Conservation (phyloP, 495 filamentous ascomycete species). For the Penicillium fimorum region DNA sequence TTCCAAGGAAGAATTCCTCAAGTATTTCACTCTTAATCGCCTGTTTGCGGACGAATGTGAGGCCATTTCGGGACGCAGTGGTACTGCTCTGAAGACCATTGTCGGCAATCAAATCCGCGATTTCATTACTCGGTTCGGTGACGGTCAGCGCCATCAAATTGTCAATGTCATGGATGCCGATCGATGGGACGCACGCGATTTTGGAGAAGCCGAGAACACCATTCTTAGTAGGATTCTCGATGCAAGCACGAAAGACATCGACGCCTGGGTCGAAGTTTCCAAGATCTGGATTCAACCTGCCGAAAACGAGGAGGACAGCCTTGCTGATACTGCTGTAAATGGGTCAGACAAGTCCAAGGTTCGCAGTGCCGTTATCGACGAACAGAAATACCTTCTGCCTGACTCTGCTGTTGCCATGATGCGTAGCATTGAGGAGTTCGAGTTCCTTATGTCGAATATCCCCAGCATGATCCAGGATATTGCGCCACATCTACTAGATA, state of each 20-base stretch:
- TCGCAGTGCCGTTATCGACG: constrained; percentile 75
- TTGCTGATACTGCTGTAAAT: constrained; percentile 43
- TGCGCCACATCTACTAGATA: constrained; percentile 66
- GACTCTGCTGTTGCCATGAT: constrained; percentile 77
- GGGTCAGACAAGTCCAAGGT: constrained; percentile 65
- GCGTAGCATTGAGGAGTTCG: constrained; percentile 73
- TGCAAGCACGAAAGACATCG: constrained; percentile 75
- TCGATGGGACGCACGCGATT: constrained; percentile 87
- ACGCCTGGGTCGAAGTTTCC: constrained; percentile 68
- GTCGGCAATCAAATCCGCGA: constrained; percentile 91
- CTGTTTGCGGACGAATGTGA: constrained; percentile 97
- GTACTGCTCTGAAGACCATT: constrained; percentile 77
- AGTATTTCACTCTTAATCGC: constrained; percentile 90
- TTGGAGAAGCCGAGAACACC: constrained; percentile 62
- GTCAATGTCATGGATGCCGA: constrained; percentile 86
- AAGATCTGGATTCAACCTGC: constrained; percentile 64
- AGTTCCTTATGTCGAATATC: constrained; percentile 77
- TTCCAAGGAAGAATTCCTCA: constrained; percentile 74
- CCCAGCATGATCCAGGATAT: constrained; percentile 87
- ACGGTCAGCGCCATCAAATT: constrained; percentile 72
- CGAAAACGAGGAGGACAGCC: constrained; percentile 24
- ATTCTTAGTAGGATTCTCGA: constrained; percentile 68
- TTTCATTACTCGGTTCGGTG: constrained; percentile 74
- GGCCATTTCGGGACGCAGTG: constrained; percentile 85
- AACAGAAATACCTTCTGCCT: constrained; percentile 81